phyloP scores from a whole-genome alignment of 2,329 filamentous ascomycete species.

The Beauveria varroae region DNA sequence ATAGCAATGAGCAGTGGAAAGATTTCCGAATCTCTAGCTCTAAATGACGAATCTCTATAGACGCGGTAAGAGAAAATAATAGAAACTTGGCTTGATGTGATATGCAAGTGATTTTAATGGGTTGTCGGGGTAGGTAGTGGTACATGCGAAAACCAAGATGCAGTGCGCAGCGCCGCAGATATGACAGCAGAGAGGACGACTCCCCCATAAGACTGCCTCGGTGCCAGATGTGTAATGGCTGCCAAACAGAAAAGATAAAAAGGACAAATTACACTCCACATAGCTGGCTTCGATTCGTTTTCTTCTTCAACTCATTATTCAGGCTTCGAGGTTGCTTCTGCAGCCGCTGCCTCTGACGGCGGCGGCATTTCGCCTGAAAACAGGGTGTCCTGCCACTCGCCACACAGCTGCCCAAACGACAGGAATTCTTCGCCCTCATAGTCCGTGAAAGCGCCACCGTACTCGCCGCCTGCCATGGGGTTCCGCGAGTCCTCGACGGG shows the following conservation, averaged over 20 bases:
- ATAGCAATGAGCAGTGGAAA: no score
- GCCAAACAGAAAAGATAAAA: neutral
- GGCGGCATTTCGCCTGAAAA: neutral
- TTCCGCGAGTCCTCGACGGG: neutral
- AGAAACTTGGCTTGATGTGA: neutral
- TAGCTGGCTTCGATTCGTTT: neutral
- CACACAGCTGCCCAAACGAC: constrained; percentile 22
- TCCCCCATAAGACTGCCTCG: no score
- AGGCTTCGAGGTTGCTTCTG: neutral
- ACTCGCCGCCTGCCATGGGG: neutral
- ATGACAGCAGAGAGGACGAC: no score
- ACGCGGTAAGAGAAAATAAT: neutral
- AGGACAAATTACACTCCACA: neutral
- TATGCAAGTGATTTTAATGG: neutral
- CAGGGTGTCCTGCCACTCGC: constrained; percentile 14
- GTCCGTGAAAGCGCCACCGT: constrained; percentile 16
- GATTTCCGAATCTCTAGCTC: neutral
- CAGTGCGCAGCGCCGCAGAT: neutral
- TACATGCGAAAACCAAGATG: neutral
- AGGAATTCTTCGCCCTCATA: constrained; percentile 20
- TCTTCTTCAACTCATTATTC: neutral
- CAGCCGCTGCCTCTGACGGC: neutral
- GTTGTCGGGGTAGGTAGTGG: neutral
- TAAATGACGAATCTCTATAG: neutral
- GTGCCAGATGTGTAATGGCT: no score